Conservation (phyloP, 1,284 basidiomycete species). For the Apiotrichum siamense region DNA sequence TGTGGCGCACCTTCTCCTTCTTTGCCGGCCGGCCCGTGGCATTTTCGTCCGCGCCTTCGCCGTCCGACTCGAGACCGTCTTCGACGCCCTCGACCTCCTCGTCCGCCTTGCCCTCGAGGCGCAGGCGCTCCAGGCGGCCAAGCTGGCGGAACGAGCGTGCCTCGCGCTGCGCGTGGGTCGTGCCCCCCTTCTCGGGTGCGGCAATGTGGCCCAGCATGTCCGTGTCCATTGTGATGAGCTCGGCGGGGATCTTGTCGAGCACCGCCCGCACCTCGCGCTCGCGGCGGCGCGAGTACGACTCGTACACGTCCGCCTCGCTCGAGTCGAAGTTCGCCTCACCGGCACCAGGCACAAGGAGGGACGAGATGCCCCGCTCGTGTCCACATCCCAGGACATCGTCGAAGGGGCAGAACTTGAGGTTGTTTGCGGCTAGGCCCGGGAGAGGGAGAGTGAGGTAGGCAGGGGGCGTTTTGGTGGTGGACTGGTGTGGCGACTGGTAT, state of each 20-base stretch:
- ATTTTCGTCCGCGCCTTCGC: constrained; percentile 44
- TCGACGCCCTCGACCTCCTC: constrained; percentile 51
- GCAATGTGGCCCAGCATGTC: constrained; percentile 70
- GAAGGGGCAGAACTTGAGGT: constrained; percentile 72
- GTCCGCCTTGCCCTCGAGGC: constrained; percentile 65
- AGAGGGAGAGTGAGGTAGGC: constrained; percentile 67
- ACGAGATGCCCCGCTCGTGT: constrained; percentile 66
- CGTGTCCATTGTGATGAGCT: constrained; percentile 86
- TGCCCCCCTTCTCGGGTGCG: constrained; percentile 54
- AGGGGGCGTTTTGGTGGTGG: constrained; percentile 6
- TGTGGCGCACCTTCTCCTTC: constrained; percentile 57
- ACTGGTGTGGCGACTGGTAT: constrained; percentile 28
- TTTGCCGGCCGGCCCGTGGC: constrained; percentile 25
- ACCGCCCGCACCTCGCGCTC: constrained; percentile 88
- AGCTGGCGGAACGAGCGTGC: constrained; percentile 62
- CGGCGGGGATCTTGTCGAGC: constrained; percentile 92
- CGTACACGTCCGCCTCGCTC: constrained; percentile 88
- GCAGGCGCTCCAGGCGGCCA: constrained; percentile 65
- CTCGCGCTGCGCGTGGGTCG: constrained; percentile 53
- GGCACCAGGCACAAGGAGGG: constrained; percentile 79
- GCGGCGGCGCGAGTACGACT: constrained; percentile 70
- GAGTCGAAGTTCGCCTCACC: constrained; percentile 96
- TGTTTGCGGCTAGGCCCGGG: constrained; percentile 62
- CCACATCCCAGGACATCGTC: constrained; percentile 82
- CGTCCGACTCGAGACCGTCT: constrained; percentile 15